These are phyloP conservation scores for Solanum sejunctum DNA, from an alignment of 257 asterid genomes.

Conservation along the genomic window DNA sequence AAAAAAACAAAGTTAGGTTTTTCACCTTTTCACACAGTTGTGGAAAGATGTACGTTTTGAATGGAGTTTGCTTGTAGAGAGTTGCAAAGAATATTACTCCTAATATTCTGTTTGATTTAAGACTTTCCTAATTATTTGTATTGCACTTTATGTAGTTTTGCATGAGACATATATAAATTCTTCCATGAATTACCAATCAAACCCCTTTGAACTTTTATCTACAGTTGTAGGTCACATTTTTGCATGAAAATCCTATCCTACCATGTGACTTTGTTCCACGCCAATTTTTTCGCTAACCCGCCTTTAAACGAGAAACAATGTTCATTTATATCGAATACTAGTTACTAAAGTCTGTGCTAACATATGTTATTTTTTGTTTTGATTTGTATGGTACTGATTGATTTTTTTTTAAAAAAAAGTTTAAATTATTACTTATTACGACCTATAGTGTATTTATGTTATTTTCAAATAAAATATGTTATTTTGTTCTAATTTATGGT, in stretches of 20 bases:
- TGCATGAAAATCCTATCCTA: conserved; percentile 5
- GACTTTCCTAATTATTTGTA: background rate
- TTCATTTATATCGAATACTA: background rate
- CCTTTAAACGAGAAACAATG: background rate
- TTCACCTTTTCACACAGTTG: conserved; percentile 9
- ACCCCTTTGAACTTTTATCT: conserved; percentile 3
- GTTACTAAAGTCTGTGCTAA: too few relatives aligned
- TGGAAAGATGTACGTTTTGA: conserved; percentile 4
- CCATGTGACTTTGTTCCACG: conserved; percentile 11
- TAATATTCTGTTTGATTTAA: background rate
- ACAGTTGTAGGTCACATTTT: conserved; percentile 1
- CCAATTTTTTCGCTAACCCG: background rate
- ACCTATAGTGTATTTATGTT: too few relatives aligned
- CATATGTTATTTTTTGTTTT: too few relatives aligned
- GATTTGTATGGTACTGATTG: too few relatives aligned
- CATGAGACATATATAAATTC: conserved; percentile 1
- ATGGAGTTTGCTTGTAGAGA: conserved; percentile 40
- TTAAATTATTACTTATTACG: too few relatives aligned
- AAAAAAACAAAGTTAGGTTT: conserved; percentile 12
- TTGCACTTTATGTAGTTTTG: background rate
- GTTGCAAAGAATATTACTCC: conserved; percentile 24
- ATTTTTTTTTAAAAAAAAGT: too few relatives aligned
- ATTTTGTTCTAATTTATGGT: too few relatives aligned
- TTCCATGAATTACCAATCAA: background rate
- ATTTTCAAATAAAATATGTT: too few relatives aligned